Evolutionary conservation across 805 yeast genomes (phyloP), one percentile per base, ranked within the genome.

Genomic region (Cyberlindnera mycetangii): DNA sequence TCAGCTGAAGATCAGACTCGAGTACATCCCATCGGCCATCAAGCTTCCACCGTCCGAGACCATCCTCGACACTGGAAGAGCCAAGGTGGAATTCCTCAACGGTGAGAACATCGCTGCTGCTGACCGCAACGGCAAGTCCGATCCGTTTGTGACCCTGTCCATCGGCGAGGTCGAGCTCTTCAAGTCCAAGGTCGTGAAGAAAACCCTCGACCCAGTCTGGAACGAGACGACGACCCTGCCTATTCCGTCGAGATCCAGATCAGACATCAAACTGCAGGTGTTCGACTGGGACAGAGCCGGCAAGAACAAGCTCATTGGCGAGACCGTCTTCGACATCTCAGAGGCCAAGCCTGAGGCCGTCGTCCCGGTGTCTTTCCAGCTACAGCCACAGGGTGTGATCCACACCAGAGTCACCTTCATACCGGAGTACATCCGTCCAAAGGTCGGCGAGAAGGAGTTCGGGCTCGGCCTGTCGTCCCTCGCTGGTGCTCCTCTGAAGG

Each of bases 231-330:
- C 77, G 19, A 71, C 70, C 4, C 64, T 88, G 52, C 81, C 85
- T 4, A 62, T 85, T 46, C 71, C 76, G 30, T 83, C 93, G 0
- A 77, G 88, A 62, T 67, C 80, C 2, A 74, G 85, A 58, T 68
- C 76, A 20, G 55, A 66, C 15, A 60, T 84, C 22, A 49, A 62
- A 27, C 53, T 82, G 19, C 74, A 73, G 36, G 78, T 82, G 15
- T 76, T 66, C 56, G 93, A 86, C 62, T 86, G 92, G 92, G 93
- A 86, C 64, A 72, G 83, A 59, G 76, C 89, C 19, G 90, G 87
- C 50, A 76, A 73, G 41, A 79, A 82, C 62, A 85, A 79, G 50
- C 59, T 72, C 19, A 62, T 86, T 40, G 90, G 90, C 34, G 54
- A 64, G 27, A 75, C 73, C 7, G 51, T 49, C 1, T 50, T 85